A percentile compares a stretch with the other conserved stretches of the same genome.
Conservation (phyloP, 2,329 filamentous ascomycete genomes). For the Torrubiella hemipterigena region DNA sequence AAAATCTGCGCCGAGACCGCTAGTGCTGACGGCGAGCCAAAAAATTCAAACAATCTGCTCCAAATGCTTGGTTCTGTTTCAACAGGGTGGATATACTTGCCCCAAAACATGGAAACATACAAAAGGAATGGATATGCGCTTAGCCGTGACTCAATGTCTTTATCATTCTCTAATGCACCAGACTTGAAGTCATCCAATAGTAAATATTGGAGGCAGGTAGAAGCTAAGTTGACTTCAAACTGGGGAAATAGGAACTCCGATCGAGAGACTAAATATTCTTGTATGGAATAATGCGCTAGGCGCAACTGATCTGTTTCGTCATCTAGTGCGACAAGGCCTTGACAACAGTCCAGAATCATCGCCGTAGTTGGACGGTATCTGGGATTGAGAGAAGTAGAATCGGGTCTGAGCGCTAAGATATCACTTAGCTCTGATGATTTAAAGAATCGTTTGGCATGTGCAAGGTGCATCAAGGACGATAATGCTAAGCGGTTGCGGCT, state of each 20-base stretch:
- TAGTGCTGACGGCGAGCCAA: not conserved
- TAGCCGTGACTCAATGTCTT: slow-evolving; percentile 1
- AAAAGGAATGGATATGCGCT: slow-evolving; percentile 4
- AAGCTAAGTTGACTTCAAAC: not conserved
- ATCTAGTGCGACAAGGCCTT: slow-evolving; percentile 7
- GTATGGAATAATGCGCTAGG: slow-evolving; percentile 5
- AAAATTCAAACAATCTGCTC: not conserved
- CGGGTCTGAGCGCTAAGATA: slow-evolving; percentile 14
- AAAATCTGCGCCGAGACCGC: not conserved
- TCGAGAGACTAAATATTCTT: slow-evolving; percentile 5
- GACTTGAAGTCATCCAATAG: slow-evolving; percentile 4
- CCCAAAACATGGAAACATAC: slow-evolving; percentile 2
- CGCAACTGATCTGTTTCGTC: slow-evolving; percentile 2
- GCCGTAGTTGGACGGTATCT: slow-evolving; percentile 4
- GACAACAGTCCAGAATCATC: slow-evolving; percentile 9
- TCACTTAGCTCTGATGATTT: slow-evolving; percentile 15
- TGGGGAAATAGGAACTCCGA: slow-evolving; percentile 3
- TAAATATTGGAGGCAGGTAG: slow-evolving; percentile 5
- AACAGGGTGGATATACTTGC: not conserved
- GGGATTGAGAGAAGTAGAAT: slow-evolving; percentile 2
- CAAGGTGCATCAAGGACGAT: slow-evolving; percentile 16
- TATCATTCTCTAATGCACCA: slow-evolving; percentile 1
- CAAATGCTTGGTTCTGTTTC: slow-evolving; percentile 3
- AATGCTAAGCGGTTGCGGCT: slow-evolving; percentile 14
- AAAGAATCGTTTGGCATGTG: slow-evolving; percentile 14